A percentile compares a stretch with the other conserved stretches of the same genome.
These are phyloP conservation scores for Scheffersomyces cryptocercus DNA, from an alignment of 1,139 yeast species.

Conservation along the genomic window DNA sequence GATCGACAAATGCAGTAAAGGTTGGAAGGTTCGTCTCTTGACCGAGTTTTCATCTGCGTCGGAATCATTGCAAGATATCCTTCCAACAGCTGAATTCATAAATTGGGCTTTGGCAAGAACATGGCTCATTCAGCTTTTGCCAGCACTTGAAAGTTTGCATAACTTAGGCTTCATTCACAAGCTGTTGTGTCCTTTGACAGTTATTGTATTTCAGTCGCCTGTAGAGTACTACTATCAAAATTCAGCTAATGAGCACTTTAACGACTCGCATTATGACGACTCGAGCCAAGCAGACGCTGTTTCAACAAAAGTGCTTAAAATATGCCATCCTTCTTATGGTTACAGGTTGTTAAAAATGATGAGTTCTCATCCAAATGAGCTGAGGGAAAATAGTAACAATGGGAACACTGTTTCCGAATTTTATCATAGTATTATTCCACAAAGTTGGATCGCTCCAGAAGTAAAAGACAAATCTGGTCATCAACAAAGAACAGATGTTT, in stretches of 20 bases:
- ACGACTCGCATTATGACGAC: slow-evolving; percentile 4
- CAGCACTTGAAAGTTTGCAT: slow-evolving; percentile 81
- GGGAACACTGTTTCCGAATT: slow-evolving; percentile 12
- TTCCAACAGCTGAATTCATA: slow-evolving; percentile 68
- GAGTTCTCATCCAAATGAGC: slow-evolving; percentile 45
- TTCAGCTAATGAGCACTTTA: slow-evolving; percentile 4
- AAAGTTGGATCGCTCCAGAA: slow-evolving; percentile 81
- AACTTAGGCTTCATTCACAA: slow-evolving; percentile 79
- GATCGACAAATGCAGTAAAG: slow-evolving; percentile 44
- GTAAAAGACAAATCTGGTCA: slow-evolving; percentile 44
- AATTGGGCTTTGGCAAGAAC: slow-evolving; percentile 75
- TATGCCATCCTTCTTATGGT: slow-evolving; percentile 74
- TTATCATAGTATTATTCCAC: slow-evolving; percentile 19
- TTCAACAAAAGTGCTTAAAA: slow-evolving; percentile 46
- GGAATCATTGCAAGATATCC: slow-evolving; percentile 63
- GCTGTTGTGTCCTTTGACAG: slow-evolving; percentile 61
- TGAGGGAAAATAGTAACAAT: background rate
- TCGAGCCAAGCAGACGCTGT: slow-evolving; percentile 2
- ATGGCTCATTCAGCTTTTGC: slow-evolving; percentile 86
- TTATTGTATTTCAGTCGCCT: slow-evolving; percentile 32
- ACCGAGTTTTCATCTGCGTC: slow-evolving; percentile 60
- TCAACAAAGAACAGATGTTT: slow-evolving; percentile 83
- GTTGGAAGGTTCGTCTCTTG: slow-evolving; percentile 69
- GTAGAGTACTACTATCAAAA: slow-evolving; percentile 12
- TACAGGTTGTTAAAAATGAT: slow-evolving; percentile 63